A percentile compares a stretch with the other conserved stretches of the same genome.
Evolutionary conservation across 2,329 filamentous ascomycete genomes (phyloP).

Genomic region (Epichloe hybrida): DNA sequence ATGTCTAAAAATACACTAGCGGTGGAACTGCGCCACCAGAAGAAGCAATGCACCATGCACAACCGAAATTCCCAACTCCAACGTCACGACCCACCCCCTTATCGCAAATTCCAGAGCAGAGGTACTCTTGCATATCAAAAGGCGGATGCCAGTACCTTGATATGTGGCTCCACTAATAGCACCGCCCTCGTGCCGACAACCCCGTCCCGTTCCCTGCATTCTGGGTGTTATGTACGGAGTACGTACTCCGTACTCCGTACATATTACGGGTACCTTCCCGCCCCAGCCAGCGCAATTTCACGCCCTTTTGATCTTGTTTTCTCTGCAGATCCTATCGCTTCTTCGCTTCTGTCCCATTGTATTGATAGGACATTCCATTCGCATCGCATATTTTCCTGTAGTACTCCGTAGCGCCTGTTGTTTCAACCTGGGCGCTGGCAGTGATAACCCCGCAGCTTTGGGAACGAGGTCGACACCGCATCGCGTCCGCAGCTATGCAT

Average conservation of each 20-base stretch:
- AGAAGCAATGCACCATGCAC: too few relatives aligned
- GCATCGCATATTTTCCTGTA: too few relatives aligned
- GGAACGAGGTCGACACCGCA: background rate
- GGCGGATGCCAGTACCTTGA: background rate
- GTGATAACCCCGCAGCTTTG: background rate
- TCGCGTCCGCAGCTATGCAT: slow-evolving; percentile 2
- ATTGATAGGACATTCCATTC: background rate
- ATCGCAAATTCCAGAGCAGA: background rate
- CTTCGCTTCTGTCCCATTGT: background rate
- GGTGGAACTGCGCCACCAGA: background rate
- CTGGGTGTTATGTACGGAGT: too few relatives aligned
- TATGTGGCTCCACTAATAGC: background rate
- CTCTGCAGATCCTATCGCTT: background rate
- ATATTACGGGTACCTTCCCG: background rate
- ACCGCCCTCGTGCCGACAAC: background rate
- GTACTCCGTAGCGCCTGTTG: too few relatives aligned
- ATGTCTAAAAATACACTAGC: background rate
- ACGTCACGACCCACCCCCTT: background rate
- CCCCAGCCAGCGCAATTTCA: background rate
- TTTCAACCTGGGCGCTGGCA: background rate
- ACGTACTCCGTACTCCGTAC: too few relatives aligned
- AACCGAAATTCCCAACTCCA: background rate
- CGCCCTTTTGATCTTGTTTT: background rate
- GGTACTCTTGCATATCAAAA: background rate
- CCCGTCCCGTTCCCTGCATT: background rate